These are phyloP conservation scores for Anacardium occidentale DNA, from an alignment of 345 rosid species.

Conservation along the genomic window DNA sequence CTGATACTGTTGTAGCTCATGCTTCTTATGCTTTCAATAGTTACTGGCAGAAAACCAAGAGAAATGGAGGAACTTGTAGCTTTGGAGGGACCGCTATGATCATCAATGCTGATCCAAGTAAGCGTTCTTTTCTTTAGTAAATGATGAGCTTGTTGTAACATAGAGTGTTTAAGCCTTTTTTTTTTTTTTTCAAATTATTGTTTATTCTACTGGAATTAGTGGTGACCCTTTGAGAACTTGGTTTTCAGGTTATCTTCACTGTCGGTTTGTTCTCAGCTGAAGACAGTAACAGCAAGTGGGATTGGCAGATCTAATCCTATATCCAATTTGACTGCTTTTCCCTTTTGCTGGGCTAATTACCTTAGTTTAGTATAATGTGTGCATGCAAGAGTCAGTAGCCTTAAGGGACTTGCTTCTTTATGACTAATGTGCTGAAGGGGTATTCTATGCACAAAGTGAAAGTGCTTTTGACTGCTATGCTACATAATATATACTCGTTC, in stretches of 20 bases:
- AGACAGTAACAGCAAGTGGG: constrained; percentile 9
- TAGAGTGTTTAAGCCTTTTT: no score
- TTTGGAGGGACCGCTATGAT: constrained; percentile 82
- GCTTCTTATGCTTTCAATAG: constrained; percentile 74
- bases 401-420: not conserved
- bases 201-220: not conserved
- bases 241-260: constrained; percentile 65
- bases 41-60: constrained; percentile 70
- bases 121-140: not conserved
- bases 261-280: constrained; percentile 55
- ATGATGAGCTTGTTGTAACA: not conserved
- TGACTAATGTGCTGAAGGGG: constrained; percentile 8
- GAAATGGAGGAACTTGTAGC: constrained; percentile 57
- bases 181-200: no score
- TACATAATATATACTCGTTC: not conserved
- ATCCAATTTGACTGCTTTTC: constrained; percentile 8
- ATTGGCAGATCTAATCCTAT: constrained; percentile 15
- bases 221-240: not conserved
- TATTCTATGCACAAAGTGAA: constrained; percentile 1
- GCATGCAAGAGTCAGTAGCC: not conserved
- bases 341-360: not conserved
- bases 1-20: constrained; percentile 59
- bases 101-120: constrained; percentile 69
- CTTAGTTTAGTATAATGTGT: not conserved
- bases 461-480: constrained; percentile 1